A percentile compares a stretch with the other conserved stretches of the same genome.
Conservation (phyloP, 2,329 filamentous ascomycete genomes). For the Hymenoscyphus infarciens region DNA sequence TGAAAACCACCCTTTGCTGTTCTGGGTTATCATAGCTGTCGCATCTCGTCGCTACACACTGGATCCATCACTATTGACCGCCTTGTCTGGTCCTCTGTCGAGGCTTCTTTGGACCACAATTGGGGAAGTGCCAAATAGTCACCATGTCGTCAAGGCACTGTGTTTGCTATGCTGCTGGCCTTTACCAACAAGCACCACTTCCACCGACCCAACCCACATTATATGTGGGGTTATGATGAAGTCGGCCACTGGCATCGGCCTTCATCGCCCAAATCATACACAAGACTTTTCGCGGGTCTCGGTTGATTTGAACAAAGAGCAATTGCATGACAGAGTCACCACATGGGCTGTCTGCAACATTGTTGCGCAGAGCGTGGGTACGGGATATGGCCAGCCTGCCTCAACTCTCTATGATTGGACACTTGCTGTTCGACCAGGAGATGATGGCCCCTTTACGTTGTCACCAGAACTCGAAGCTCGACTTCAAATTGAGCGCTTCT, state of each 20-base stretch:
- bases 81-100: slow-evolving; percentile 65
- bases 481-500: slow-evolving; percentile 69
- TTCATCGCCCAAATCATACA: slow-evolving; percentile 76
- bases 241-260: slow-evolving; percentile 75
- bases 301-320: slow-evolving; percentile 72
- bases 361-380: slow-evolving; percentile 77
- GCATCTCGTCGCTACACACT: slow-evolving; percentile 67
- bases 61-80: slow-evolving; percentile 58
- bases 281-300: slow-evolving; percentile 78
- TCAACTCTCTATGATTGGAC: slow-evolving; percentile 77
- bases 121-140: slow-evolving; percentile 71
- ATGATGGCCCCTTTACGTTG: slow-evolving; percentile 56
- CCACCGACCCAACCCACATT: slow-evolving; percentile 74
- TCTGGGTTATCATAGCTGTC: slow-evolving; percentile 79
- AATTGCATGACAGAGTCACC: slow-evolving; percentile 71
- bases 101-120: slow-evolving; percentile 74
- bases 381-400: slow-evolving; percentile 77
- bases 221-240: slow-evolving; percentile 84
- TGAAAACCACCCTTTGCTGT: slow-evolving; percentile 73
- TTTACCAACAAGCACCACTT: slow-evolving; percentile 75
- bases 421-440: slow-evolving; percentile 56
- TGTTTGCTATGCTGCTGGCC: slow-evolving; percentile 81
- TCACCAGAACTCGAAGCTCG: slow-evolving; percentile 62
- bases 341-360: slow-evolving; percentile 87
- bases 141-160: slow-evolving; percentile 77